Evolutionary conservation across 805 yeast species (phyloP), one percentile per base, ranked within the genome.

Genomic region (Metschnikowia vanudenii): DNA sequence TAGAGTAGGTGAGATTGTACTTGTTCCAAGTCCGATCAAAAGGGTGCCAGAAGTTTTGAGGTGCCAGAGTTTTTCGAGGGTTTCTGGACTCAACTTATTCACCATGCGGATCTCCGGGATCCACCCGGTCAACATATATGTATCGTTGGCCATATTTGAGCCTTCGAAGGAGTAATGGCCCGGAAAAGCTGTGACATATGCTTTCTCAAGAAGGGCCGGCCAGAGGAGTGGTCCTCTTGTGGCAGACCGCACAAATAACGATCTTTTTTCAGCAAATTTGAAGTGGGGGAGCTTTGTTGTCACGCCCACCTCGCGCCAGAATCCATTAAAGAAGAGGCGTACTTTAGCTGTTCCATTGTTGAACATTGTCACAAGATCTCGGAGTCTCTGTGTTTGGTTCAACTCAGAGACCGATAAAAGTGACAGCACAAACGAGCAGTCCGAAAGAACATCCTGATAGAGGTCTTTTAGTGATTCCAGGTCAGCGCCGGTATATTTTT

Each of bases 151-250:
- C 57, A 87, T 79, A 59, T 89, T 88, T 0, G 96, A 88, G 0
- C 97, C 97, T 1, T 61, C 57, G 39, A 81, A 78, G n/a, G 69
- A 68, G 55, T 84, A 84, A 3, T 88, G 85, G 2, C 69, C 65
- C 1, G 81, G 79, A 64, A 74, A 63, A 0, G 84, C 60, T 54
- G 79, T 79, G 48, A 89, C 66, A 57, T 80, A 85, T 0, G 95
- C 94, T 55, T 85, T 82, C 61, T 90, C 96, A 1, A 87, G 52
- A n/a, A 88, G 54, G 0, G 88, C 85, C 0, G 91, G 91, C 86
- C 89, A 83, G 4, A 62, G 54, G 2, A 79, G 52, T 1, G 51
- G 29, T 3, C 54, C 59, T 46, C 70, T 63, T 2, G 67, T 45
- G 3, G 53, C 47, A 3, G 80, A 76, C 17, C 63, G 60, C 10